Evolutionary conservation across 495 filamentous ascomycete species (phyloP).

Genomic region (Rusavskia elegans): DNA sequence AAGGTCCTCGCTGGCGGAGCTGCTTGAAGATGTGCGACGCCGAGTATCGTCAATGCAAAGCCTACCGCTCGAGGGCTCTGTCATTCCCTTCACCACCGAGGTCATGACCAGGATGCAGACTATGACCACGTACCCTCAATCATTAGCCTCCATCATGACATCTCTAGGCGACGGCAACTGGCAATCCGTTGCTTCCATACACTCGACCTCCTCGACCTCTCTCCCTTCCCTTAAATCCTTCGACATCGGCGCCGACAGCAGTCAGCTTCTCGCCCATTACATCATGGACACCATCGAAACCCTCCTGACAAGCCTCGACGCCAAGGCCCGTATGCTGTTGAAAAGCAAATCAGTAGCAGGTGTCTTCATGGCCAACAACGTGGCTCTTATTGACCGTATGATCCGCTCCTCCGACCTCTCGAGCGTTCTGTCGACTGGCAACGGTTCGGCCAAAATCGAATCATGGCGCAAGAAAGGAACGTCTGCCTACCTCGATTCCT

Average conservation of each 20-base stretch:
- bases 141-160: constrained; percentile 76
- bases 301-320: constrained; percentile 62
- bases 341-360: constrained; percentile 66
- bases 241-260: constrained; percentile 82
- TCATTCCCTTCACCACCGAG: constrained; percentile 63
- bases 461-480: constrained; percentile 74
- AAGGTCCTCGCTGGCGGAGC: constrained; percentile 65
- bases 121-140: constrained; percentile 74
- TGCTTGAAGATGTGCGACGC: constrained; percentile 75
- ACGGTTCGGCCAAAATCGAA: constrained; percentile 46
- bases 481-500: constrained; percentile 69
- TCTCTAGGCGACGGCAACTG: constrained; percentile 89
- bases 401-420: constrained; percentile 69
- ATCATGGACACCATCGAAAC: constrained; percentile 70
- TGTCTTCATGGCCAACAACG: constrained; percentile 83
- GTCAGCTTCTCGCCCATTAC: constrained; percentile 77
- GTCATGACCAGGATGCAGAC: constrained; percentile 77
- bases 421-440: constrained; percentile 47
- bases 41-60: constrained; percentile 41
- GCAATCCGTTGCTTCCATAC: constrained; percentile 32
- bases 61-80: constrained; percentile 65
- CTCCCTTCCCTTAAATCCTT: constrained; percentile 58
- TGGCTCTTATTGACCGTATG: constrained; percentile 70
- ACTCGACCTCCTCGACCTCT: constrained; percentile 38
- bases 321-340: constrained; percentile 53